Evolutionary conservation across 306 rosid genomes (phyloP).

Genomic region (Glycyrrhiza uralensis): DNA sequence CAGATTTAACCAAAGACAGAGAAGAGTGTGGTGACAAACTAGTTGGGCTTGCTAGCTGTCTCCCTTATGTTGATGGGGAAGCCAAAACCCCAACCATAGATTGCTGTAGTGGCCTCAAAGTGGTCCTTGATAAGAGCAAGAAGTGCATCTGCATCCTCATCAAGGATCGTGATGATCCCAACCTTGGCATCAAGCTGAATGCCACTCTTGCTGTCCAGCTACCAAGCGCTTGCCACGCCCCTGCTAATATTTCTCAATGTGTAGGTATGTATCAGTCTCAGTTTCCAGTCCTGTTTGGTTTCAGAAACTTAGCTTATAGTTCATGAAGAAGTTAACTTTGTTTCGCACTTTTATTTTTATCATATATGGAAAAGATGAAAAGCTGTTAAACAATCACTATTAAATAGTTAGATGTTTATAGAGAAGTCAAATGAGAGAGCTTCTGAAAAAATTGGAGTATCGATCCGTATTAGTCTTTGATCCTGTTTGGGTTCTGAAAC

Average conservation of each 20-base stretch:
- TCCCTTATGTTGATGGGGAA: slow-evolving; percentile 63
- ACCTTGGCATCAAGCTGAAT: slow-evolving; percentile 71
- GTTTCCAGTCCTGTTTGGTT: no score
- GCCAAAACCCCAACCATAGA: slow-evolving; percentile 69
- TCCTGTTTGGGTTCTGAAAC: no score
- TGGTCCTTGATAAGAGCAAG: slow-evolving; percentile 52
- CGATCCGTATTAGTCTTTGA: no score
- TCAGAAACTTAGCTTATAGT: no score
- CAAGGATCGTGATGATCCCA: slow-evolving; percentile 73
- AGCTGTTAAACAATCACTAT: no score
- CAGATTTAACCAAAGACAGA: slow-evolving; percentile 53
- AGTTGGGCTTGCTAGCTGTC: slow-evolving; percentile 56
- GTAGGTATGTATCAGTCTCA: slow-evolving; percentile 48
- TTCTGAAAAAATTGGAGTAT: no score
- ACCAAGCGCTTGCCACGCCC: slow-evolving; percentile 63
- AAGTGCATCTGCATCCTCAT: slow-evolving; percentile 75
- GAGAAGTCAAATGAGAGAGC: no score
- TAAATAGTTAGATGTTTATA: no score
- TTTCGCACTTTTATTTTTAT: no score
- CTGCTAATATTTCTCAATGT: slow-evolving; percentile 57
- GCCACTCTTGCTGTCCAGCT: slow-evolving; percentile 64
- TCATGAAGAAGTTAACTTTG: no score
- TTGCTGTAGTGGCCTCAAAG: slow-evolving; percentile 69
- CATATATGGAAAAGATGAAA: no score
- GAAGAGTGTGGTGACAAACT: slow-evolving; percentile 66